Evolutionary conservation across 805 yeast species (phyloP).

Genomic region (Torulaspora microellipsoides): DNA sequence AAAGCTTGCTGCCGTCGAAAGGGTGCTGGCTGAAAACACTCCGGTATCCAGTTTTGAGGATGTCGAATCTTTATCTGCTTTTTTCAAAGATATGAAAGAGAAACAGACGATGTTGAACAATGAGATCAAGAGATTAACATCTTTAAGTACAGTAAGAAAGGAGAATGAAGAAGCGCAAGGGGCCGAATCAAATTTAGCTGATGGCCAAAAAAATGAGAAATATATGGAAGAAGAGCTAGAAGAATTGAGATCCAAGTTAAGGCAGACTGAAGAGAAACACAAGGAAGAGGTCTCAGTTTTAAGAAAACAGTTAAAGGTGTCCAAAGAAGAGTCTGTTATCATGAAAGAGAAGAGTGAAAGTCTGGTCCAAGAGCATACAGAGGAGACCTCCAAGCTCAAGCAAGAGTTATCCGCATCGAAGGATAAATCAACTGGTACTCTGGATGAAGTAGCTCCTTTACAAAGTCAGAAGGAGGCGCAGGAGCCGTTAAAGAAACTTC

Average conservation of each 20-base stretch:
- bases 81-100: conserved; percentile 55
- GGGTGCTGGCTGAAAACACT: conserved; percentile 67
- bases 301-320: neutral
- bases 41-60: conserved; percentile 76
- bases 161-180: conserved; percentile 8
- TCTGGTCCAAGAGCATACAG: conserved; percentile 1
- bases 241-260: conserved; percentile 1
- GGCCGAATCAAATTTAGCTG: neutral
- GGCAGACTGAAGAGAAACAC: neutral
- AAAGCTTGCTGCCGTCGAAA: conserved; percentile 60
- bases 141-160: conserved; percentile 8
- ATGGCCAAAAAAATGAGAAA: conserved; percentile 4
- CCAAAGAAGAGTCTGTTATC: conserved; percentile 6
- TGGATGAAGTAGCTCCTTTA: neutral
- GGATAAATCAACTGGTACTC: neutral
- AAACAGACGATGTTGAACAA: conserved; percentile 57
- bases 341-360: conserved; percentile 1
- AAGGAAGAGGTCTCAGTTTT: neutral
- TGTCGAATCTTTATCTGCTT: conserved; percentile 63
- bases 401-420: conserved; percentile 3
- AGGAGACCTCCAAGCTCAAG: neutral
- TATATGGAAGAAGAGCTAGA: conserved; percentile 1
- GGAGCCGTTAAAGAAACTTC: neutral
- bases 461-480: conserved; percentile 2
- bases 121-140: conserved; percentile 52